These are phyloP conservation scores for Phoma herbarum DNA, from an alignment of 2,329 filamentous ascomycete species.

Conservation along the genomic window DNA sequence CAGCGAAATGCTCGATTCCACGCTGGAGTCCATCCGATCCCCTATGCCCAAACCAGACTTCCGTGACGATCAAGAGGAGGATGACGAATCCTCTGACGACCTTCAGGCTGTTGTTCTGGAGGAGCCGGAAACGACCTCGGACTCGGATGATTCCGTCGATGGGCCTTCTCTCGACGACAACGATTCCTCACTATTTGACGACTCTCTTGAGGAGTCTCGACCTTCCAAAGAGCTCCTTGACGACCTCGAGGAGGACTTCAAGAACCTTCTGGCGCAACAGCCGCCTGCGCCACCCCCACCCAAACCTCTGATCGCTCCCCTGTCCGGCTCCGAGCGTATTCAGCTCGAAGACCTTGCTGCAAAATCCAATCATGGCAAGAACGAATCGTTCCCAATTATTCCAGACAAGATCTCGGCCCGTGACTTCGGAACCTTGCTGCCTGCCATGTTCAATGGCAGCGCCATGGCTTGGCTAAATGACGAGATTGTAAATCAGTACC, in stretches of 20 bases:
- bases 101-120: background rate
- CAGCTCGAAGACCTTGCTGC: conserved; percentile 26
- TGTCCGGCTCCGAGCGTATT: conserved; percentile 27
- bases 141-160: conserved; percentile 18
- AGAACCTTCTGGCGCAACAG: conserved; percentile 24
- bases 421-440: conserved; percentile 69
- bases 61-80: background rate
- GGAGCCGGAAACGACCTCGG: conserved; percentile 1
- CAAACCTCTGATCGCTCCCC: conserved; percentile 32
- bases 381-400: conserved; percentile 24
- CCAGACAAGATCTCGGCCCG: conserved; percentile 58
- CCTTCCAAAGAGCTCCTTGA: conserved; percentile 32
- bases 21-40: conserved; percentile 29
- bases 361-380: conserved; percentile 27
- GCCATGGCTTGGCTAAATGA: conserved; percentile 77
- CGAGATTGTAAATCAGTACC: conserved; percentile 74
- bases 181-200: conserved; percentile 6
- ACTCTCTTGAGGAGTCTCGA: conserved; percentile 32
- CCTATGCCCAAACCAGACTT: conserved; percentile 1
- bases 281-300: conserved; percentile 16
- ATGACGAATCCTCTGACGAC: background rate
- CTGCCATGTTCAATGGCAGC: conserved; percentile 41
- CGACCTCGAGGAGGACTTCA: conserved; percentile 29
- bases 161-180: background rate
- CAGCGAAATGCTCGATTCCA: conserved; percentile 36